phyloP scores from a whole-genome alignment of 345 rosid genomes.

The Salix viminalis region DNA sequence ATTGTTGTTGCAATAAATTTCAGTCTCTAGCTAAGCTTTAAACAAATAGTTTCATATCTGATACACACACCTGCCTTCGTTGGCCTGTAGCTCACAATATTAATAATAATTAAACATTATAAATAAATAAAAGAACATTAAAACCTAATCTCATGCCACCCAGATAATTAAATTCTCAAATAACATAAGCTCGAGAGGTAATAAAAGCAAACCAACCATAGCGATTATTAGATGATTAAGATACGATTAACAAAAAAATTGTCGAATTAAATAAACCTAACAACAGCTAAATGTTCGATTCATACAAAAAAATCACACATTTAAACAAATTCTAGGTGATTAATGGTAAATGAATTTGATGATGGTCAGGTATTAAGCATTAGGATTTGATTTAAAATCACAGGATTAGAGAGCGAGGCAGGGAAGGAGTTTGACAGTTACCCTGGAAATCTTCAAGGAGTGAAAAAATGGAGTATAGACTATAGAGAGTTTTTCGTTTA shows the following conservation, averaged over 20 bases:
- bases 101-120: neutral
- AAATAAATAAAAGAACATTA: neutral
- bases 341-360: neutral
- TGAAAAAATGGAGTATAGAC: too few species aligned
- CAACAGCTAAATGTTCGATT: neutral
- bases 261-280: neutral
- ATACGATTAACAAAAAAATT: neutral
- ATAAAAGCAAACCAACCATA: neutral
- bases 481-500: too few species aligned
- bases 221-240: neutral
- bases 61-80: conserved; percentile 20
- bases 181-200: neutral
- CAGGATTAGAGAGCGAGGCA: neutral
- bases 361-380: neutral
- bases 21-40: conserved; percentile 1
- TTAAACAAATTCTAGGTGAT: neutral
- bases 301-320: neutral
- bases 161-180: neutral
- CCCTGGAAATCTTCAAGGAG: neutral
- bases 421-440: neutral
- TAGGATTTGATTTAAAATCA: neutral
- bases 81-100: conserved; percentile 14
- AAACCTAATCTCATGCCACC: neutral
- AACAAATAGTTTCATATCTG: conserved; percentile 7
- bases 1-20: conserved; percentile 24